Evolutionary conservation across 2,329 filamentous ascomycete species (phyloP).

Genomic region (Neoascochyta sp.): DNA sequence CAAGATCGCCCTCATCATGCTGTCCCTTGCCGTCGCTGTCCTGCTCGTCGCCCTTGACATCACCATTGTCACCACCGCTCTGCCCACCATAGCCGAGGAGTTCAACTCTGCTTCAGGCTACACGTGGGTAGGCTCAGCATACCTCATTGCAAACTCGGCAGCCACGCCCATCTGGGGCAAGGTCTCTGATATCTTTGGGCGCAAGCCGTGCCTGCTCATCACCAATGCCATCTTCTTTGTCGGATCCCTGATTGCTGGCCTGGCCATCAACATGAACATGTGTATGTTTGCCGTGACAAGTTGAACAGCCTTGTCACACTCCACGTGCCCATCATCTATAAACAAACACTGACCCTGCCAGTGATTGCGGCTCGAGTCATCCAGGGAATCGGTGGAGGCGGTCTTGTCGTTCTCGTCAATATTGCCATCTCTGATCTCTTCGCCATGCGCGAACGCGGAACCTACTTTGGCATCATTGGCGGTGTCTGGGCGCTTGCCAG

Average conservation of each 20-base stretch:
- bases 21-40: conserved; percentile 51
- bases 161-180: conserved; percentile 60
- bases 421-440: conserved; percentile 64
- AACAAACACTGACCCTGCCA: no score
- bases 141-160: conserved; percentile 48
- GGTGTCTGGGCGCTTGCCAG: conserved; percentile 65
- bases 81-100: conserved; percentile 56
- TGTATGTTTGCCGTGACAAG: no score
- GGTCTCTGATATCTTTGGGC: conserved; percentile 63
- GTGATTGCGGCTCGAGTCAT: conserved; percentile 59
- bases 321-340: no score
- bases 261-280: conserved; percentile 58
- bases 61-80: conserved; percentile 60
- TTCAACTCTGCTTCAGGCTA: conserved; percentile 51
- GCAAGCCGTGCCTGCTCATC: conserved; percentile 59
- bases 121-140: conserved; percentile 53
- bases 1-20: conserved; percentile 50
- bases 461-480: conserved; percentile 63
- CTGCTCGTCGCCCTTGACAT: conserved; percentile 60
- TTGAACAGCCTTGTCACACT: no score
- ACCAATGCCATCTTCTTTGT: conserved; percentile 61
- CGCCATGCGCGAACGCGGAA: conserved; percentile 55
- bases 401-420: conserved; percentile 60
- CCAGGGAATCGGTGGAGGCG: conserved; percentile 62
- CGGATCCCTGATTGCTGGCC: conserved; percentile 58